Evolutionary conservation across 306 rosid genomes (phyloP).

Genomic region (Herpetospermum pedunculosum): DNA sequence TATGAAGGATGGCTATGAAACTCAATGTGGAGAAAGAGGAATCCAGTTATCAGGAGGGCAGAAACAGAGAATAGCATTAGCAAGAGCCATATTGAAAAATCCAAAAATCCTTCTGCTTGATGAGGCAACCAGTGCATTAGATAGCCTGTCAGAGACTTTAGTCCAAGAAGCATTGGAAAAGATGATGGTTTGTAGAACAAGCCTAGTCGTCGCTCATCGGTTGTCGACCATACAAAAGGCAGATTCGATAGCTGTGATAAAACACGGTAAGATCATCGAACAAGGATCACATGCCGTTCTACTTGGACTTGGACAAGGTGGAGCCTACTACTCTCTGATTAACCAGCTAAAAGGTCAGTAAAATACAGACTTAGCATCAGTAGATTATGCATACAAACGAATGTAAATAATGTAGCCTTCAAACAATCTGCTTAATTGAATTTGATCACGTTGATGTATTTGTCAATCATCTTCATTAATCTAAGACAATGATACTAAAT

Average conservation of each 20-base stretch:
- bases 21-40: conserved; percentile 74
- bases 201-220: conserved; percentile 64
- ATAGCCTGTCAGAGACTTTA: conserved; percentile 53
- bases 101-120: conserved; percentile 64
- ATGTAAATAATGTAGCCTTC: background rate
- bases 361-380: background rate
- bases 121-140: conserved; percentile 79
- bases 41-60: conserved; percentile 75
- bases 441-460: background rate
- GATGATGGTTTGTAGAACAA: conserved; percentile 70
- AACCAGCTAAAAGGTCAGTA: conserved; percentile 39
- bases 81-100: conserved; percentile 57
- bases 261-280: conserved; percentile 53
- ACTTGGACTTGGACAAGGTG: conserved; percentile 25
- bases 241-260: conserved; percentile 46
- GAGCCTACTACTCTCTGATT: conserved; percentile 45
- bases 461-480: background rate
- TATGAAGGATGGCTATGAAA: conserved; percentile 59
- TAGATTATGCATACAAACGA: background rate
- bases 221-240: conserved; percentile 59
- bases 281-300: conserved; percentile 44
- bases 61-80: conserved; percentile 78
- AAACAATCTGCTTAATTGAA: background rate
- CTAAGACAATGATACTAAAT: background rate
- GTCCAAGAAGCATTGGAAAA: conserved; percentile 70